Percentiles rank a stretch among this genome's conserved stretches.
Conservation (phyloP, 106 monocot genomes). For the Chionographis japonica region DNA sequence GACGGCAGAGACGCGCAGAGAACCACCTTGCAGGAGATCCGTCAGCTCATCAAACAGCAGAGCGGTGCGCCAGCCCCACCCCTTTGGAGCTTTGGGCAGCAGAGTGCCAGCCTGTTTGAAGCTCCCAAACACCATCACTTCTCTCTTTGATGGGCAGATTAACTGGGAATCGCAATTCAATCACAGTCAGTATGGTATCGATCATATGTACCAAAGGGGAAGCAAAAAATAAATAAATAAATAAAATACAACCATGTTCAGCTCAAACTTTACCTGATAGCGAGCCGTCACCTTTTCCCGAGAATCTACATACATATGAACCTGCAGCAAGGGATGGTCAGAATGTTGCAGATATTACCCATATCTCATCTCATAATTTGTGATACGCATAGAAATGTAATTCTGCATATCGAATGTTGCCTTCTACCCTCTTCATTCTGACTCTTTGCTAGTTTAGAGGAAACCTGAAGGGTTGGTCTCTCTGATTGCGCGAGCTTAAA, state of each 20-base stretch:
- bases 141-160: slow-evolving; percentile 96
- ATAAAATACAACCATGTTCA: background rate
- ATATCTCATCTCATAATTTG: too few relatives aligned
- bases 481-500: too few relatives aligned
- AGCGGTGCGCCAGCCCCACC: slow-evolving; percentile 99
- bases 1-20: slow-evolving; percentile 78
- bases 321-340: slow-evolving; percentile 34
- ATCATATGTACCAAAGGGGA: too few relatives aligned
- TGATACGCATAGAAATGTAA: too few relatives aligned
- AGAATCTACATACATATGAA: slow-evolving; percentile 82
- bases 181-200: background rate
- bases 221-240: background rate
- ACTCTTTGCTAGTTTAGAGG: too few relatives aligned
- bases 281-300: slow-evolving; percentile 98
- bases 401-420: too few relatives aligned
- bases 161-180: slow-evolving; percentile 29
- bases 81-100: slow-evolving; percentile 95
- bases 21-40: slow-evolving; percentile 85
- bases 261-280: slow-evolving; percentile 66
- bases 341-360: too few relatives aligned
- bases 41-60: slow-evolving; percentile 88
- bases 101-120: slow-evolving; percentile 89
- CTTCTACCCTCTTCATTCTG: too few relatives aligned
- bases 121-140: slow-evolving; percentile 94
- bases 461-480: too few relatives aligned